Percentiles rank a stretch among this genome's conserved stretches.
Evolutionary conservation across 805 yeast genomes (phyloP).

Genomic region (Isabelozyma pseudorhagii): DNA sequence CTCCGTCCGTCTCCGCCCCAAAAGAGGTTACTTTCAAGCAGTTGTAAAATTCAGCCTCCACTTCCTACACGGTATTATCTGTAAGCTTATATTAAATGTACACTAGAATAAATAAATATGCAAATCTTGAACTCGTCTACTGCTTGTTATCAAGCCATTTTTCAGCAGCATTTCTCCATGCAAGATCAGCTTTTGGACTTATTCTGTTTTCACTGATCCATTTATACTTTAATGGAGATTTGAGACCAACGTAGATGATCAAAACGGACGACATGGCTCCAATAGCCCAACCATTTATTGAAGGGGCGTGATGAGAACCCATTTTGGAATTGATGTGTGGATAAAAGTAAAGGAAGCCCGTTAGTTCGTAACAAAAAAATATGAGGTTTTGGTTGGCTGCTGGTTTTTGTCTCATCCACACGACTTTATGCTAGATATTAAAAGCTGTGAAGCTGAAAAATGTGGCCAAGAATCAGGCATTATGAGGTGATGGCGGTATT

Average conservation of each 20-base stretch:
- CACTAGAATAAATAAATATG: background rate
- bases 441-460: too few relatives aligned
- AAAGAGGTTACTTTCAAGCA: too few relatives aligned
- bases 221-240: slow-evolving; percentile 42
- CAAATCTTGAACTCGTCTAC: background rate
- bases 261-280: slow-evolving; percentile 42
- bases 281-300: slow-evolving; percentile 36
- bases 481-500: too few relatives aligned
- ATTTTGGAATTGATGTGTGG: slow-evolving; percentile 1
- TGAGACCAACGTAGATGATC: slow-evolving; percentile 31
- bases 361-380: background rate
- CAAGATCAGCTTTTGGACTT: slow-evolving; percentile 46
- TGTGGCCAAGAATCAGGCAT: too few relatives aligned
- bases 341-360: background rate
- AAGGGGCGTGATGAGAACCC: slow-evolving; percentile 31
- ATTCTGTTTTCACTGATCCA: slow-evolving; percentile 40
- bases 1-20: too few relatives aligned
- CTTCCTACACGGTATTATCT: background rate
- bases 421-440: too few relatives aligned
- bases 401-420: background rate
- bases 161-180: slow-evolving; percentile 46
- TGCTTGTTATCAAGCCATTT: slow-evolving; percentile 35
- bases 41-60: background rate
- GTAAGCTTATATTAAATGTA: background rate
- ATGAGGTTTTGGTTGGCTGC: slow-evolving; percentile 11